phyloP scores from a whole-genome alignment of 2,329 filamentous ascomycete genomes.

The Alternaria ethzedia region DNA sequence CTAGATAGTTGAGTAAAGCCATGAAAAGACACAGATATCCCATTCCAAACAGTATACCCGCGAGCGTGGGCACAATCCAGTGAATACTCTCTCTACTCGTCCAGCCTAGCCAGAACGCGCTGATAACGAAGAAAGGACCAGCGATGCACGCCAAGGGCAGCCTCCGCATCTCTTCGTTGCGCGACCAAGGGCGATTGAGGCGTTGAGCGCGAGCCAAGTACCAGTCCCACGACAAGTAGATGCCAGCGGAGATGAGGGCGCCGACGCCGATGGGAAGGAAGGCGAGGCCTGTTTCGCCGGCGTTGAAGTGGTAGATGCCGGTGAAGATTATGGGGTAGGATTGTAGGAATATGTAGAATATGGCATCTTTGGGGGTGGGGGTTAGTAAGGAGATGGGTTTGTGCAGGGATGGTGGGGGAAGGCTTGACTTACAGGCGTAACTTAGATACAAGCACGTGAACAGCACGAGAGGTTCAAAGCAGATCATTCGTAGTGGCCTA shows the following conservation, averaged over 20 bases:
- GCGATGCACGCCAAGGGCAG: slow-evolving; percentile 75
- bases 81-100: slow-evolving; percentile 46
- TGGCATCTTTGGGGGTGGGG: slow-evolving; percentile 45
- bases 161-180: slow-evolving; percentile 69
- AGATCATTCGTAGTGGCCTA: slow-evolving; percentile 75
- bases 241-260: slow-evolving; percentile 61
- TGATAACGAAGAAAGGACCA: slow-evolving; percentile 63
- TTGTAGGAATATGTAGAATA: slow-evolving; percentile 78
- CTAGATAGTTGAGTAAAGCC: slow-evolving; percentile 66
- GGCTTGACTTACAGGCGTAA: slow-evolving; percentile 57
- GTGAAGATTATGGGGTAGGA: slow-evolving; percentile 73
- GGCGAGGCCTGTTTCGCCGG: slow-evolving; percentile 69
- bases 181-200: slow-evolving; percentile 61
- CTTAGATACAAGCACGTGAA: slow-evolving; percentile 74
- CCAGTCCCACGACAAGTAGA: slow-evolving; percentile 71
- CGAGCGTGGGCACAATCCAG: slow-evolving; percentile 53
- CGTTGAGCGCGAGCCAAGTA: slow-evolving; percentile 61
- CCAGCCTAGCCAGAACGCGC: slow-evolving; percentile 55
- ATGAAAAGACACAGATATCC: slow-evolving; percentile 59
- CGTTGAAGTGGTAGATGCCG: slow-evolving; percentile 66
- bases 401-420: neutral
- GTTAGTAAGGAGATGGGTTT: neutral
- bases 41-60: slow-evolving; percentile 53
- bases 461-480: slow-evolving; percentile 74
- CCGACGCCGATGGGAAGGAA: slow-evolving; percentile 74